Evolutionary conservation across 441 rosid species (phyloP).

Genomic region (Pelargonium fulgidum): DNA sequence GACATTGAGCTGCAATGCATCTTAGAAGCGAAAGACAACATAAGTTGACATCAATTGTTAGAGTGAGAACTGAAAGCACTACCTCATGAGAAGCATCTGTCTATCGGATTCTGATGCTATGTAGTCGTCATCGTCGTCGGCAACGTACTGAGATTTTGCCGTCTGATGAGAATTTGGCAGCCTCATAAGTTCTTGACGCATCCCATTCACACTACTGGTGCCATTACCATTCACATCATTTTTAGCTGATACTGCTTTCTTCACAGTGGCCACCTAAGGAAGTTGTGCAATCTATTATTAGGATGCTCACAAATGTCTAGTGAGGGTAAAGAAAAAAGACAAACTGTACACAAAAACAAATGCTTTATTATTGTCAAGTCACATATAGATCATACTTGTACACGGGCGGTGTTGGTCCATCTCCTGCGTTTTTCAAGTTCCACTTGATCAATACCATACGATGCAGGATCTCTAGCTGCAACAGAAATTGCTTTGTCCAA

Average conservation of each 20-base stretch:
- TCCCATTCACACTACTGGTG: conserved; percentile 42
- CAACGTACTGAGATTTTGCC: conserved; percentile 47
- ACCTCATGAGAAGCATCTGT: conserved; percentile 89
- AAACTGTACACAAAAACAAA: neutral
- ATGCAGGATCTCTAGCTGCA: conserved; percentile 86
- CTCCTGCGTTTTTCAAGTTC: conserved; percentile 91
- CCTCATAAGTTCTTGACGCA: conserved; percentile 81
- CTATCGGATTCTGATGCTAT: conserved; percentile 95
- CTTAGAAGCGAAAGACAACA: no score
- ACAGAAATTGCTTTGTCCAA: conserved; percentile 81
- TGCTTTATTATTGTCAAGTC: no score
- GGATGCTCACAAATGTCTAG: no score
- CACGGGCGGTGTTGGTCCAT: conserved; percentile 84
- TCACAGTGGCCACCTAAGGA: conserved; percentile 61
- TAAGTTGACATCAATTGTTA: no score
- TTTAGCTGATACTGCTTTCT: conserved; percentile 60
- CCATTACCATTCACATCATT: conserved; percentile 41
- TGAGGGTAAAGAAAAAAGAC: neutral
- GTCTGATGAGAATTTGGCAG: conserved; percentile 56
- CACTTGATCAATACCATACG: conserved; percentile 69
- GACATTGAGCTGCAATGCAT: no score
- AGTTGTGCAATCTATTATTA: neutral
- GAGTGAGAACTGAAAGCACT: conserved; percentile 16
- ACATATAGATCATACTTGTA: conserved; percentile 42
- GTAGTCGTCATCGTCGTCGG: conserved; percentile 59